A percentile compares a stretch with the other conserved stretches of the same genome.
phyloP scores from a whole-genome alignment of 2,329 filamentous ascomycete genomes.

The Colletotrichum nymphaeae region DNA sequence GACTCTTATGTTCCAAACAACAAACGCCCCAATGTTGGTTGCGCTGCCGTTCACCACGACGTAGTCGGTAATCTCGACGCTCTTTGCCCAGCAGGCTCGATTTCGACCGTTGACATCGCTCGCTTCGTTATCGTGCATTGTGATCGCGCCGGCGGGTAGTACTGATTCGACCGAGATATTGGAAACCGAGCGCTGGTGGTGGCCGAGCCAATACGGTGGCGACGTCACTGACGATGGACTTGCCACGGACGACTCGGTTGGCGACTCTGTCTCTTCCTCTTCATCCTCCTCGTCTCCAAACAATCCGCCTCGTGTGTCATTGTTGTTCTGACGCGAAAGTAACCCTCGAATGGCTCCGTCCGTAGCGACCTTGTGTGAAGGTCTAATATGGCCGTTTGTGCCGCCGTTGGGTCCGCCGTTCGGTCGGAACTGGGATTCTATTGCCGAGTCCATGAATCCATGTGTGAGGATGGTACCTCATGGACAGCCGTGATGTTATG shows the following conservation, averaged over 20 bases:
- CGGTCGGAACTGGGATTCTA: slow-evolving; percentile 31
- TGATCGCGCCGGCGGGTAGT: slow-evolving; percentile 66
- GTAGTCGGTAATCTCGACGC: slow-evolving; percentile 69
- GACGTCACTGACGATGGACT: slow-evolving; percentile 45
- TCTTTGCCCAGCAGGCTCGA: slow-evolving; percentile 73
- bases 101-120: slow-evolving; percentile 62
- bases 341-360: slow-evolving; percentile 19
- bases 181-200: slow-evolving; percentile 50
- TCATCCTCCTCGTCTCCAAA: slow-evolving; percentile 30
- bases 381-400: slow-evolving; percentile 23
- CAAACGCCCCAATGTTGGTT: slow-evolving; percentile 83
- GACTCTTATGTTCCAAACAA: slow-evolving; percentile 92
- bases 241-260: slow-evolving; percentile 22
- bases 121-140: slow-evolving; percentile 71
- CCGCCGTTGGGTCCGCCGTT: slow-evolving; percentile 26
- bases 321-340: slow-evolving; percentile 29
- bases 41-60: slow-evolving; percentile 67
- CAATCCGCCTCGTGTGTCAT: slow-evolving; percentile 16
- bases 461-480: slow-evolving; percentile 33
- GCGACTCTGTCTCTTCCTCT: slow-evolving; percentile 23
- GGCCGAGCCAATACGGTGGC: slow-evolving; percentile 57
- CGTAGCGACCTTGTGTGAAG: slow-evolving; percentile 11
- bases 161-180: slow-evolving; percentile 61
- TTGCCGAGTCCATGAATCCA: slow-evolving; percentile 37
- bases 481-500: slow-evolving; percentile 8